Evolutionary conservation across 768 basidiomycete species (phyloP), one percentile per base, ranked within the genome.

Genomic region (Mycena olivaceomarginata): DNA sequence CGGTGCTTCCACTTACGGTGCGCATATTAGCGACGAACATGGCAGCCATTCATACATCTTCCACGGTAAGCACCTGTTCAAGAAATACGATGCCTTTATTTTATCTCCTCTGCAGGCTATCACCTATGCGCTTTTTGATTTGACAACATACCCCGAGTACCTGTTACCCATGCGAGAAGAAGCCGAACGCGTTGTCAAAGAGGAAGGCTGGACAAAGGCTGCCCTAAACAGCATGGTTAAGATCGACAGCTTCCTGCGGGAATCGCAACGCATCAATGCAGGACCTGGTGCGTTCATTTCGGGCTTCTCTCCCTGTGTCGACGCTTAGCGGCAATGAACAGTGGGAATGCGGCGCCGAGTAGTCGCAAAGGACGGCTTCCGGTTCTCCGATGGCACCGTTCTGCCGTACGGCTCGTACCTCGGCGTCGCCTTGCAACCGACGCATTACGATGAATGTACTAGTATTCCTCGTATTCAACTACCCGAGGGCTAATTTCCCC

Each of bases 131-230:
- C 74, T 90, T 3, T 86, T 85, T 73, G 77, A 86, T 66, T 83
- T 91, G 0, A 86, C 86, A 0, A 65, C 72, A 67, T 79, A 72
- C 70, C 84, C 80, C 56, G 79, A 84, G 53, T 88, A 88, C 75
- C 59, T 87, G 5, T 70, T 86, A 45, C 84, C 86, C 5, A 80
- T 91, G 63, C 81, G 87, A 22, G 85, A 86, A 46, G 90, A 91
- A 76, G 67, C 90, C 5, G 91, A 92, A 76, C 91, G 90, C 75
- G 90, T 92, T 78, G 65, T 92, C n/a, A 88, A 87, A 62, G 91
- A 91, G 43, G 76, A 87, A 4, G 86, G 87, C 41, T 90, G 89
- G 88, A 84, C 85, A 5, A 90, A 90, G 77, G 80, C 80, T 18
- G 84, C 86, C 0, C 78, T 89, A 72, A 82, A 82, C 41, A 82